Base-by-base conservation (phyloP, 805 yeast genomes). In the Barnettozyma sucrosica region DNA sequence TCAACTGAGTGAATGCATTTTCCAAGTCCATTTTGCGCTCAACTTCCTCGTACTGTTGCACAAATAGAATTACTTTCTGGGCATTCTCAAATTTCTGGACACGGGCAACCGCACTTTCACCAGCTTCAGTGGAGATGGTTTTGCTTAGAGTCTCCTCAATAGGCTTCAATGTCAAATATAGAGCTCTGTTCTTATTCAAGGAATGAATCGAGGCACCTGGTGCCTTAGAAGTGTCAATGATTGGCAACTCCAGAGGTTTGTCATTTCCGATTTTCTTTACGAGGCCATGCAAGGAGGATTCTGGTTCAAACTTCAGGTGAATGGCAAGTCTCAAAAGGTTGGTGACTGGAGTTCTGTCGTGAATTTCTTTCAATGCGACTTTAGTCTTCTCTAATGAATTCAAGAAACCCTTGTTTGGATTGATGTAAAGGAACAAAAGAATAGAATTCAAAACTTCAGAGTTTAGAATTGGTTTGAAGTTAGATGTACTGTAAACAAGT, bases 131-230 rank as follows among this genome's bases (percentile, higher is more conserved):
- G 16, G 30, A 32, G 14, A 25, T 46, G 39, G 28, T 43, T 21
- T 47, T 18, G 50, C 18, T 10, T 47, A 49, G 37, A 47, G 55
- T 39, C 37, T 48, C 47, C 13, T 52, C 56, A 32, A 59, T 51
- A 46, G 62, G 60, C n/a, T 47, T 46, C 21, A 52, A 34, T 32
- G 48, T 51, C 21, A 66, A 33, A 41, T 66, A 66, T 10, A 47
- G 36, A 38, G 43, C 43, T 47, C 58, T 54, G 43, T 58, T 25
- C 20, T 54, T 49, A 30, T 47, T 41, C 32, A 46, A 32, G 25
- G 36, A 42, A 26, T 49, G 43, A 13, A 41, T 38, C n/a, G 50
- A 41, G 4, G 41, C 26, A 40, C 55, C 56, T 18, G 50, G 50
- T 13, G 41, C 37, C 33, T 47, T 47, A 4, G 42, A 11, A 21